Conservation (phyloP, 140 eudicot genomes). For the Flaveria floridana region DNA sequence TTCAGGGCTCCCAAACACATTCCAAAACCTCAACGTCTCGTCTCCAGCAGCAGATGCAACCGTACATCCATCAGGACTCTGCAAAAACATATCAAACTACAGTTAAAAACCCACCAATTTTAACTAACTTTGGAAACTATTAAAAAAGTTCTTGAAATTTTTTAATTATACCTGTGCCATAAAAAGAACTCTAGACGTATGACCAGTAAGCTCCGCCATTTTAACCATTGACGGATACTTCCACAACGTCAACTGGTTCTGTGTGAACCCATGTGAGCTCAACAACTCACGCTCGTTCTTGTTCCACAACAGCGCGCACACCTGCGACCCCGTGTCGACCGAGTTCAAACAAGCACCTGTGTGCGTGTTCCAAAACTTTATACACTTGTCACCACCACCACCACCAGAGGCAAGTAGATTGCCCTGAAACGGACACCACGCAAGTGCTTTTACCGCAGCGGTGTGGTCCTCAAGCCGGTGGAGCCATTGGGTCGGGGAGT, state of each 20-base stretch:
- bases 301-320: background rate
- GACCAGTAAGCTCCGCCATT: conserved; percentile 11
- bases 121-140: background rate
- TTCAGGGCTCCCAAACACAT: background rate
- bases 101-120: background rate
- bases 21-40: conserved; percentile 7
- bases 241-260: conserved; percentile 7
- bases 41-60: conserved; percentile 9
- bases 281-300: background rate
- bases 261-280: background rate
- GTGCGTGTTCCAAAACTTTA: conserved; percentile 15
- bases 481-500: background rate
- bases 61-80: conserved; percentile 3
- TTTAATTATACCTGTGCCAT: background rate
- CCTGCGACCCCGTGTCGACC: background rate
- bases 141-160: background rate
- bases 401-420: conserved; percentile 1
- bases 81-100: background rate
- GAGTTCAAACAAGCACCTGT: background rate
- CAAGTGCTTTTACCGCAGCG: background rate
- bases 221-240: conserved; percentile 5
- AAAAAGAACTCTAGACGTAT: background rate
- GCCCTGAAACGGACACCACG: conserved; percentile 5
- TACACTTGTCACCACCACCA: conserved; percentile 5
- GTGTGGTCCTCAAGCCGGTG: conserved; percentile 10